Conservation (phyloP, 768 basidiomycete genomes). For the Kwoniella sp. region DNA sequence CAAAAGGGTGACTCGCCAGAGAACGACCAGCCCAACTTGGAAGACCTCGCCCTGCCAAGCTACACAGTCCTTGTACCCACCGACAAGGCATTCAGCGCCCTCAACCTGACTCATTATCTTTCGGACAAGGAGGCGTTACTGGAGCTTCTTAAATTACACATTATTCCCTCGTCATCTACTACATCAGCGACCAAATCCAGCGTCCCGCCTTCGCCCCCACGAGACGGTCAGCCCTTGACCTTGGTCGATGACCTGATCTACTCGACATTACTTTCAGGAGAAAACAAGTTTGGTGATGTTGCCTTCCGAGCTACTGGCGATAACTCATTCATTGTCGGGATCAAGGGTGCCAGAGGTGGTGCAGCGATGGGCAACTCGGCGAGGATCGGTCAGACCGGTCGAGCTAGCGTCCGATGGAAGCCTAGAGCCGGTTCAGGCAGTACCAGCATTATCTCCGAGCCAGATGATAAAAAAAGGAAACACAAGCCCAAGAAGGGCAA, state of each 20-base stretch:
- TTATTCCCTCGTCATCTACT: constrained; percentile 49
- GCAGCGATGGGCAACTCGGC: constrained; percentile 57
- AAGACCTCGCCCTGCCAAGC: constrained; percentile 50
- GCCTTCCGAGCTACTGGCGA: constrained; percentile 66
- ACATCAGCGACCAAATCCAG: constrained; percentile 9
- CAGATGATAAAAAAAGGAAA: constrained; percentile 65
- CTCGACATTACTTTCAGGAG: constrained; percentile 64
- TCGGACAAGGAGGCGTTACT: constrained; percentile 47
- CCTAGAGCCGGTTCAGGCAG: constrained; percentile 59
- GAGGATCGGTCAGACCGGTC: constrained; percentile 54
- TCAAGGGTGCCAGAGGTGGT: constrained; percentile 57
- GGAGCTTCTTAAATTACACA: constrained; percentile 56
- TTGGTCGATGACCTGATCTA: constrained; percentile 74
- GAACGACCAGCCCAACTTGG: constrained; percentile 20
- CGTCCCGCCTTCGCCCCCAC: constrained; percentile 30
- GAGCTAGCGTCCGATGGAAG: constrained; percentile 62
- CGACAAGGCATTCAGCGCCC: constrained; percentile 84
- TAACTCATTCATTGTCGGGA: constrained; percentile 58
- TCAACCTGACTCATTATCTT: constrained; percentile 69
- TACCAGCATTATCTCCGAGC: not conserved
- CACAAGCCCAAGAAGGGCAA: constrained; percentile 65
- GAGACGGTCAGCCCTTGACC: constrained; percentile 72
- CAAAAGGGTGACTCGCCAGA: constrained; percentile 10
- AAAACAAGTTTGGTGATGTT: constrained; percentile 75
- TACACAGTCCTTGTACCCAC: constrained; percentile 91